Evolutionary conservation across 495 filamentous ascomycete species (phyloP), one percentile per base, ranked within the genome.

Genomic region (Xylaria acuta): DNA sequence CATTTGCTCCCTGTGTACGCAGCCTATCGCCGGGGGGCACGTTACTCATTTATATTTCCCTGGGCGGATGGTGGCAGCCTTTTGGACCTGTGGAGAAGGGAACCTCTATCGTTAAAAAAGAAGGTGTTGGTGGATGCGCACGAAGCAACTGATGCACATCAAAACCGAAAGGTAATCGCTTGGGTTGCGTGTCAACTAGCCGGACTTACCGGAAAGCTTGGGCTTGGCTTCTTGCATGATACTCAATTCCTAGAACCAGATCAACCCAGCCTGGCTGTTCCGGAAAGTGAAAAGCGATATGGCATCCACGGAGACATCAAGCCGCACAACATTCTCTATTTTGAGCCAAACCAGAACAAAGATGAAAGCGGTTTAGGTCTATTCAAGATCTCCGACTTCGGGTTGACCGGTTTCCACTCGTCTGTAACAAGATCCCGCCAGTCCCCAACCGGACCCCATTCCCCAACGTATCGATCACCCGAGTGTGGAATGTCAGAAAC

Each of bases 301-400:
- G 62, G 62, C 12, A 64, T 64, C 11, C 62, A 64, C 22, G 40
- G 62, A 18, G 40, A 64, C 14, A 64, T 47, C 3, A 64, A 64
- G 40, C 62, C 62, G 1, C 11, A 7, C 9, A 64, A 64, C 34
- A 64, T 64, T 30, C 62, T 64, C 1, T 47, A 64, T 47, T 64
- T 64, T 8, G n/a, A 63, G 22, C 59, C 27, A 41, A n/a, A 25
- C 7, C 16, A 41, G 18, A 41, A 63, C 20, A 36, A 20, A 3
- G n/a, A 63, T 5, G 40, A 12, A 14, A 32, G 6, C 12, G 34
- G 12, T 4, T 32, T 45, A 5, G 62, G 62, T 18, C 22, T 45
- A 3, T 47, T 64, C 22, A 64, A 64, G 40, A 64, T 64, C 11
- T 64, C 62, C 7, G 62, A 47, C 34, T 64, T 64, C 20, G 62